Evolutionary conservation across 768 basidiomycete species (phyloP), one percentile per base, ranked within the genome.

Genomic region (Suillus subalutaceus): DNA sequence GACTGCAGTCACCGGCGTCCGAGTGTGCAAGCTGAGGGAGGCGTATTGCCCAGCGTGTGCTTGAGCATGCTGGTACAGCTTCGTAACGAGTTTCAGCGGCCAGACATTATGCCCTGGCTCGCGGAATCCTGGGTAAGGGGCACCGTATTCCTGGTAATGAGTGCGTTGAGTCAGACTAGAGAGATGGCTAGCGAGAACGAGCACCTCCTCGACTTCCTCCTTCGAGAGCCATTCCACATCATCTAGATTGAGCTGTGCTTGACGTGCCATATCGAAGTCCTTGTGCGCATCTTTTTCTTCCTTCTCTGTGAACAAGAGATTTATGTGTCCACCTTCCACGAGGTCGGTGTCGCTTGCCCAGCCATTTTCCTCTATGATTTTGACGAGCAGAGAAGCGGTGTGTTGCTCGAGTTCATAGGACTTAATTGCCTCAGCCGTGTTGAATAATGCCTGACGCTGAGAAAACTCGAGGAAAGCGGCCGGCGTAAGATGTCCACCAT

Each of bases 71-170:
- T 80, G 76, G 70, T 84, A 92, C 9, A 93, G 75, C 55, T 85
- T 79, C 1, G 90, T 88, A 62, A 93, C 91, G n/a, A 93, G 82
- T 71, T 95, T 96, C 71, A 89, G 84, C 0, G 91, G 92, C 88
- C 89, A 94, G 35, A 94, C 76, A 68, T 93, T 95, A 72, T 88
- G 76, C 0, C 84, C 89, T 1, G 83, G 84, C 26, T 78, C 76
- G 57, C 79, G 79, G 41, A 87, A 78, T 1, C 77, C 90, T 0
- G 90, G 84, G 73, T 85, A 85, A 6, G 77, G 74, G 0, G 85
- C 77, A 46, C 77, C 78, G 48, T 71, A 78, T 2, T 65, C 71
- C 76, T 79, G 53, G 23, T 35, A n/a, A 43, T 3, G 9, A 44
- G 3, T 16, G 32, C 41, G 2, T 23, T 20, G 65, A 18, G 37